A percentile compares a stretch with the other conserved stretches of the same genome.
These are phyloP conservation scores for Neospermospora avenae DNA, from an alignment of 2,329 filamentous ascomycete species.

Conservation along the genomic window DNA sequence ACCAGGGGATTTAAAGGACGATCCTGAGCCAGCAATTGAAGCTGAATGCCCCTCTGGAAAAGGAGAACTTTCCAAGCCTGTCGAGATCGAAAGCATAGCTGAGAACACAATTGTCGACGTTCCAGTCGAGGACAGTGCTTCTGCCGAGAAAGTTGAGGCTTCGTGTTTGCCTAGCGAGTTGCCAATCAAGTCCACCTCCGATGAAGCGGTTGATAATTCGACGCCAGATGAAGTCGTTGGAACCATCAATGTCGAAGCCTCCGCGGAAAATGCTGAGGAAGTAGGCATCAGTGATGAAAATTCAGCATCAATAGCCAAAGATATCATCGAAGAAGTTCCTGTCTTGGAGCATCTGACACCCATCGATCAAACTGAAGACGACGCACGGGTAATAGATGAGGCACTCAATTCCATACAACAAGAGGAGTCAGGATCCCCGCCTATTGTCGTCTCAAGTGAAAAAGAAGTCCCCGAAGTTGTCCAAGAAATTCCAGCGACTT, in stretches of 20 bases:
- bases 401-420: neutral
- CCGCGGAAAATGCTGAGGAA: neutral
- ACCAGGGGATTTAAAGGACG: neutral
- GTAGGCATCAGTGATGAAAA: neutral
- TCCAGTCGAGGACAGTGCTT: neutral
- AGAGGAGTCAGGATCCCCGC: neutral
- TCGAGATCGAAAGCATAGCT: neutral
- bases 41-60: neutral
- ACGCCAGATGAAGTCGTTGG: conserved; percentile 17
- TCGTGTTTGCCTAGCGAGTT: neutral
- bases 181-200: neutral
- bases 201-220: conserved; percentile 2
- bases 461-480: neutral
- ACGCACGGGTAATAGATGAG: neutral
- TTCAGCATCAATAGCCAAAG: neutral
- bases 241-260: neutral
- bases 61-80: neutral
- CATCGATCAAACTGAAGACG: neutral
- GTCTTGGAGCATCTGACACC: neutral
- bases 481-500: neutral
- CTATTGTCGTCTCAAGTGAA: neutral
- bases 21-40: neutral
- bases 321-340: neutral
- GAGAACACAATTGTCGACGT: neutral
- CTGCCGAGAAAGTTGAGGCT: neutral